Evolutionary conservation across 305 asterid genomes (phyloP).

Genomic region (Fraxinus platypoda): DNA sequence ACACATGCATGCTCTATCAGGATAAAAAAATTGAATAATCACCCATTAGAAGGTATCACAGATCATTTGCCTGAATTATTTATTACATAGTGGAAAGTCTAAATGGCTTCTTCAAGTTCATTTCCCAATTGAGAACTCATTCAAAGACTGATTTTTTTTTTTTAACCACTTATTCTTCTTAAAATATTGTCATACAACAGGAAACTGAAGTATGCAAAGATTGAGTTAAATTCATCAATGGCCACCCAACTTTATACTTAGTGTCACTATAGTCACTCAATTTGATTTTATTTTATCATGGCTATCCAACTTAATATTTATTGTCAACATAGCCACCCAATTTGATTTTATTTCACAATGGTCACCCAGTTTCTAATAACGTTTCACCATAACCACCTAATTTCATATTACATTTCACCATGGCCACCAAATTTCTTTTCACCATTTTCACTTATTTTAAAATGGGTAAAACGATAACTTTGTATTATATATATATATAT

Average conservation of each 20-base stretch:
- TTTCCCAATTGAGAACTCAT: background rate
- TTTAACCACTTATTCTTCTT: background rate
- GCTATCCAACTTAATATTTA: background rate
- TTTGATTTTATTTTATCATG: too few species aligned
- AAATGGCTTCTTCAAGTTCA: background rate
- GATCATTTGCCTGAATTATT: background rate
- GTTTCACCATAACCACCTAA: background rate
- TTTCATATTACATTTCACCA: too few species aligned
- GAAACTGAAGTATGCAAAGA: background rate
- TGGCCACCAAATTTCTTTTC: background rate
- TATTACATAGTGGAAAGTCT: background rate
- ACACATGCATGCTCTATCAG: conserved; percentile 1
- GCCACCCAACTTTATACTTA: background rate
- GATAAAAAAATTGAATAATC: background rate
- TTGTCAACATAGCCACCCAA: too few species aligned
- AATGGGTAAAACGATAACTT: background rate
- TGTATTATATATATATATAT: too few species aligned
- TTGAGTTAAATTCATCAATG: background rate
- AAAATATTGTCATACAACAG: background rate
- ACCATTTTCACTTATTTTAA: background rate
- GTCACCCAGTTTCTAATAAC: background rate
- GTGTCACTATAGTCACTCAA: too few species aligned
- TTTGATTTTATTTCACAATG: too few species aligned
- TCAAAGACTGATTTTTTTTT: background rate
- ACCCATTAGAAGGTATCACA: background rate